A percentile compares a stretch with the other conserved stretches of the same genome.
These are phyloP conservation scores for Epicoccum nigrum DNA, from an alignment of 2,329 filamentous ascomycete genomes.

Conservation along the genomic window DNA sequence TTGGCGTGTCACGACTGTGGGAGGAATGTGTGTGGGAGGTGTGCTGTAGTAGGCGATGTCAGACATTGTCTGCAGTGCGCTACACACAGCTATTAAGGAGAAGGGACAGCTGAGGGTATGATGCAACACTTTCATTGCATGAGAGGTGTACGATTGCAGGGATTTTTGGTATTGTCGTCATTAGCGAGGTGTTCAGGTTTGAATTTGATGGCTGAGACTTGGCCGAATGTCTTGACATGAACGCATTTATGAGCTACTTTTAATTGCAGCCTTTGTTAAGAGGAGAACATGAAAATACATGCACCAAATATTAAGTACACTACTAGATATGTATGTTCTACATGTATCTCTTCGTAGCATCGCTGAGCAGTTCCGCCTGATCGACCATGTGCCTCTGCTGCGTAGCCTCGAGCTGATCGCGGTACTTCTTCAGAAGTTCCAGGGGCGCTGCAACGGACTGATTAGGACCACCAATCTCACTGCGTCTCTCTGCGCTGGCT, in stretches of 20 bases:
- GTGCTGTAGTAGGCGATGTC: constrained; percentile 47
- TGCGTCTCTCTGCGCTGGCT: background rate
- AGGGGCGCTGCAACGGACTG: background rate
- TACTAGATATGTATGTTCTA: background rate
- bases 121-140: no score
- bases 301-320: background rate
- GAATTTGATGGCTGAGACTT: background rate
- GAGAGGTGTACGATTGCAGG: no score
- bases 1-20: constrained; percentile 49
- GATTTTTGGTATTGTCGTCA: constrained; percentile 4
- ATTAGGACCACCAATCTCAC: background rate
- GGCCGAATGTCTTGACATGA: no score
- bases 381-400: background rate
- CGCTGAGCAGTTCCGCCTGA: background rate
- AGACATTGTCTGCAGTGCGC: constrained; percentile 53
- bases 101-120: background rate
- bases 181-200: constrained; percentile 18
- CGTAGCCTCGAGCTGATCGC: constrained; percentile 34
- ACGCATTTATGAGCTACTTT: no score
- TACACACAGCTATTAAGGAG: constrained; percentile 15
- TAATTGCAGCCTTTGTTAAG: no score
- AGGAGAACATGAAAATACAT: background rate
- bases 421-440: constrained; percentile 13
- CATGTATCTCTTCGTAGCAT: constrained; percentile 11
- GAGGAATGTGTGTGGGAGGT: constrained; percentile 51